Evolutionary conservation across 2,329 filamentous ascomycete species (phyloP).

Genomic region (Tolypocladium nubicola): DNA sequence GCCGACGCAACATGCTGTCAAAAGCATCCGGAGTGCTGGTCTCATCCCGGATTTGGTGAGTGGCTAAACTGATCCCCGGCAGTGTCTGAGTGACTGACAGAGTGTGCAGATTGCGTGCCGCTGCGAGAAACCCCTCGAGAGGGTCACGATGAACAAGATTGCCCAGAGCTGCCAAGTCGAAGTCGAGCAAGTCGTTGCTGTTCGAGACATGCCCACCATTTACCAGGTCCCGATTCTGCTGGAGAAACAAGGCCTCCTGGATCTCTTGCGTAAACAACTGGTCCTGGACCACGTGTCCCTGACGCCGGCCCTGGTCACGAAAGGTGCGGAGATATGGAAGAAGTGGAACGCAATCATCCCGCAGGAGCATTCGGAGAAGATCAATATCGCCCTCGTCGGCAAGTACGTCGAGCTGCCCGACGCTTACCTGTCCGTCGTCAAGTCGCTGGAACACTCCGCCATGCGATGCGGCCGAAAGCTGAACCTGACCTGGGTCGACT

Average conservation of each 20-base stretch:
- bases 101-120: conserved; percentile 74
- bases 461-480: conserved; percentile 79
- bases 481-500: conserved; percentile 74
- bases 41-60: conserved; percentile 58
- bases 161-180: conserved; percentile 85
- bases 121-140: conserved; percentile 67
- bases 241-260: conserved; percentile 65
- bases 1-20: conserved; percentile 86
- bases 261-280: conserved; percentile 54
- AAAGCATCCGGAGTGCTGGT: conserved; percentile 72
- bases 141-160: conserved; percentile 72
- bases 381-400: conserved; percentile 80
- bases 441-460: conserved; percentile 81
- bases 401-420: conserved; percentile 85
- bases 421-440: conserved; percentile 74
- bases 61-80: not conserved
- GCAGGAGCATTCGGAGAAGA: conserved; percentile 53
- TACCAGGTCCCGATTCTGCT: conserved; percentile 95
- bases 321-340: conserved; percentile 63
- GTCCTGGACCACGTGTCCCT: conserved; percentile 48
- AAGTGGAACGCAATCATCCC: conserved; percentile 63
- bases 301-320: conserved; percentile 40
- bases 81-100: not conserved
- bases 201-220: conserved; percentile 78
- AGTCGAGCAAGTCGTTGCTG: conserved; percentile 73